Evolutionary conservation across 2,329 filamentous ascomycete genomes (phyloP).

Genomic region (Colletotrichum sp.): DNA sequence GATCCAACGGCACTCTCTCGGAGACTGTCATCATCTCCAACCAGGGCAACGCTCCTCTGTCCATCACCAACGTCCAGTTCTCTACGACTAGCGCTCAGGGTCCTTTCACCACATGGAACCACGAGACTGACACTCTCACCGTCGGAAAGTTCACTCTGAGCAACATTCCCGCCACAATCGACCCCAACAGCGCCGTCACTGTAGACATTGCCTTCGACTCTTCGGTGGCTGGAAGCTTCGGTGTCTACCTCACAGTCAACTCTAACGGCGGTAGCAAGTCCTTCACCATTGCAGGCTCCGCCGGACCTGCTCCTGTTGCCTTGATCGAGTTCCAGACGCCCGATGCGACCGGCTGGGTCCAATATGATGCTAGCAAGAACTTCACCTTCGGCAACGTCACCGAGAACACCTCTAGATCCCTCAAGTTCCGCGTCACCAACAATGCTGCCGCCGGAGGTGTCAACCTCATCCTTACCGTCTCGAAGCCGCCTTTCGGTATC

Average conservation of each 20-base stretch:
- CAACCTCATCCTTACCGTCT: constrained; percentile 60
- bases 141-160: constrained; percentile 55
- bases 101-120: constrained; percentile 45
- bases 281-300: constrained; percentile 52
- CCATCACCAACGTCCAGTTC: constrained; percentile 48
- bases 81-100: constrained; percentile 48
- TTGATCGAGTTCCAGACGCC: constrained; percentile 60
- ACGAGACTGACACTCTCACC: constrained; percentile 37
- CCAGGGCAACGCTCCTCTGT: constrained; percentile 50
- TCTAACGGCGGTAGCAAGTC: constrained; percentile 55
- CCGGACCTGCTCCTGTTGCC: constrained; percentile 53
- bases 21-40: constrained; percentile 56
- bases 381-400: constrained; percentile 63
- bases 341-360: constrained; percentile 56
- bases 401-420: constrained; percentile 51
- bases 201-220: constrained; percentile 55
- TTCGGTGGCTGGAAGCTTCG: constrained; percentile 49
- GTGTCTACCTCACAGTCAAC: constrained; percentile 50
- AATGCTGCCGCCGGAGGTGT: constrained; percentile 49
- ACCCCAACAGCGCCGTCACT: constrained; percentile 40
- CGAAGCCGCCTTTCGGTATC: constrained; percentile 64
- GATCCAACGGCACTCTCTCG: constrained; percentile 40
- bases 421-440: constrained; percentile 61
- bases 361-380: constrained; percentile 43
- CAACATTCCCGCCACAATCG: constrained; percentile 50